These are phyloP conservation scores for Anthracocystis setariae DNA, from an alignment of 1,284 basidiomycete species.

Conservation along the genomic window DNA sequence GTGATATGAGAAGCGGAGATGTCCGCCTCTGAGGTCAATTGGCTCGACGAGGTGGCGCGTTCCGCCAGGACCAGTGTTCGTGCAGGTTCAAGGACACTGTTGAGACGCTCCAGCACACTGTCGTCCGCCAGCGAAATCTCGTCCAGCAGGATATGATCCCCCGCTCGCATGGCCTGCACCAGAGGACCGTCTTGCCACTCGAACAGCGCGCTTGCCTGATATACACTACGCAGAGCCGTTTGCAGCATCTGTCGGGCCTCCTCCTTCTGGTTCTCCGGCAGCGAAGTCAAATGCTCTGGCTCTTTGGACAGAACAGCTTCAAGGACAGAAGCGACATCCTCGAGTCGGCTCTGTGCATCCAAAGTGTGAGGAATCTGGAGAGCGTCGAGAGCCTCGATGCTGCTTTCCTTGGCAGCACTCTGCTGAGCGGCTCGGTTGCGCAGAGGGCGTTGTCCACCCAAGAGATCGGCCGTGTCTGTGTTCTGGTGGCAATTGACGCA, in stretches of 20 bases:
- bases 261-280: constrained; percentile 9
- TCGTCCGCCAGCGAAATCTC: constrained; percentile 99
- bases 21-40: constrained; percentile 69
- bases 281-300: constrained; percentile 13
- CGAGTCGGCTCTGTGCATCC: constrained; percentile 31
- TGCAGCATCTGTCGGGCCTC: constrained; percentile 42
- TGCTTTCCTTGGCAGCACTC: constrained; percentile 64
- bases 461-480: constrained; percentile 97
- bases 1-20: constrained; percentile 47
- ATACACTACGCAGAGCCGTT: constrained; percentile 71
- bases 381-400: constrained; percentile 49
- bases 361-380: constrained; percentile 28
- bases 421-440: constrained; percentile 76
- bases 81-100: constrained; percentile 92
- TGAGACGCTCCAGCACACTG: constrained; percentile 95
- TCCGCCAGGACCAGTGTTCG: constrained; percentile 93
- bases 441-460: constrained; percentile 92
- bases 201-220: constrained; percentile 78
- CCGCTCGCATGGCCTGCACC: constrained; percentile 87
- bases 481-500: constrained; percentile 97
- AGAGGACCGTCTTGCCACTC: constrained; percentile 97
- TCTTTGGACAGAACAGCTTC: constrained; percentile 21
- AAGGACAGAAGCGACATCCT: constrained; percentile 33
- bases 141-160: constrained; percentile 89
- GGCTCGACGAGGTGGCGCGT: constrained; percentile 74